These are phyloP conservation scores for Calendula officinalis DNA, from an alignment of 129 eudicot species.

Conservation along the genomic window DNA sequence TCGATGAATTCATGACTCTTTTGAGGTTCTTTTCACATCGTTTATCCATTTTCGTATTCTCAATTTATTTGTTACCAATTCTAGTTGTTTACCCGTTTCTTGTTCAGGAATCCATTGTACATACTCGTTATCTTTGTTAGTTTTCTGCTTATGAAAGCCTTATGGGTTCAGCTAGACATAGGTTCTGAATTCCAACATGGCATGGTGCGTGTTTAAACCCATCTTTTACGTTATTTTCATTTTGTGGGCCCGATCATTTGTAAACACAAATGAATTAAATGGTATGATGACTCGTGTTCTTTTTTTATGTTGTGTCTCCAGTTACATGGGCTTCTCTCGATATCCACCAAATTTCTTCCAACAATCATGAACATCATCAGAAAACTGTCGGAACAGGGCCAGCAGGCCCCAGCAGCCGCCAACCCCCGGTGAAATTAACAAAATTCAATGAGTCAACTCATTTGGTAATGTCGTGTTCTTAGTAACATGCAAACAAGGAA, in stretches of 20 bases:
- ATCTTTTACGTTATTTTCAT: too few species aligned
- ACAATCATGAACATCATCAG: slow-evolving; percentile 25
- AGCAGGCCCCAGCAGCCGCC: slow-evolving; percentile 21
- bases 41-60: neutral
- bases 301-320: slow-evolving; percentile 8
- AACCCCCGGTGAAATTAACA: slow-evolving; percentile 16
- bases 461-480: neutral
- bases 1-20: slow-evolving; percentile 18
- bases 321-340: slow-evolving; percentile 26
- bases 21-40: slow-evolving; percentile 1
- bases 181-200: slow-evolving; percentile 12
- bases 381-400: slow-evolving; percentile 28
- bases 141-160: slow-evolving; percentile 11
- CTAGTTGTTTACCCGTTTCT: neutral
- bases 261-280: too few species aligned
- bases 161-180: slow-evolving; percentile 16
- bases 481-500: too few species aligned
- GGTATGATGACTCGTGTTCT: neutral
- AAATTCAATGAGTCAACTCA: neutral
- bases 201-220: neutral
- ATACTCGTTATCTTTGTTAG: slow-evolving; percentile 2
- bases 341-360: slow-evolving; percentile 30
- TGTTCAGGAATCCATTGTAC: slow-evolving; percentile 10
- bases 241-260: too few species aligned
- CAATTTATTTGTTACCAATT: neutral